These are phyloP conservation scores for Septoria petroselini DNA, from an alignment of 2,329 filamentous ascomycete genomes.

Conservation along the genomic window DNA sequence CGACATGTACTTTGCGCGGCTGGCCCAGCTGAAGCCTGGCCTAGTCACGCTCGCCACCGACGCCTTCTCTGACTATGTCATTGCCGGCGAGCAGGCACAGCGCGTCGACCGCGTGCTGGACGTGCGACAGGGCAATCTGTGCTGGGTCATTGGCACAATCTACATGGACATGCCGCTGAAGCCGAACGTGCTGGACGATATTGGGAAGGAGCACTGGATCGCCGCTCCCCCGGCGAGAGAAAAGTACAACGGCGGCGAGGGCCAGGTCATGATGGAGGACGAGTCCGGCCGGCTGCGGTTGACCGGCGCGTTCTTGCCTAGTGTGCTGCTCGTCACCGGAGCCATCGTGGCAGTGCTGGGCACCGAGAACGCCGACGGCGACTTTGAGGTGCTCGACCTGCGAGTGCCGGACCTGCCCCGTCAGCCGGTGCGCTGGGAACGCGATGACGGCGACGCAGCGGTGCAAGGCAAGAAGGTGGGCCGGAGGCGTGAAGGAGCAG, in stretches of 20 bases:
- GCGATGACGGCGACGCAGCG: conserved; percentile 51
- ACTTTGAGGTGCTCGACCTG: conserved; percentile 88
- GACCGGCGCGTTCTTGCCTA: conserved; percentile 65
- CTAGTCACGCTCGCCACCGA: conserved; percentile 71
- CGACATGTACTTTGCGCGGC: conserved; percentile 93
- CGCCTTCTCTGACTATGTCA: conserved; percentile 72
- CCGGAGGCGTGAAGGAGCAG: conserved; percentile 46
- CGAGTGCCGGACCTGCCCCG: conserved; percentile 81
- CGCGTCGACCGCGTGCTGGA: conserved; percentile 87
- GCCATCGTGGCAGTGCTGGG: conserved; percentile 93
- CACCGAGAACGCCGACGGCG: conserved; percentile 86
- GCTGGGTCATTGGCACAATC: conserved; percentile 90
- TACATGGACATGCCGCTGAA: conserved; percentile 98
- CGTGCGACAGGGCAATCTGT: conserved; percentile 90
- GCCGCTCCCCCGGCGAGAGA: conserved; percentile 72
- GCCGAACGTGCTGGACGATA: conserved; percentile 91
- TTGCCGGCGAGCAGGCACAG: conserved; percentile 71
- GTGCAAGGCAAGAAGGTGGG: conserved; percentile 40
- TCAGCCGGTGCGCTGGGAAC: conserved; percentile 76
- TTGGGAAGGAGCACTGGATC: conserved; percentile 93
- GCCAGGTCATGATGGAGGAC: conserved; percentile 74
- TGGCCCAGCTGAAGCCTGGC: conserved; percentile 80
- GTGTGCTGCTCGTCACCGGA: conserved; percentile 78
- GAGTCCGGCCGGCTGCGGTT: conserved; percentile 85
- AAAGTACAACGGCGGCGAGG: conserved; percentile 47